Evolutionary conservation across 2,329 filamentous ascomycete genomes (phyloP), one percentile per base, ranked within the genome.

Genomic region (Epichloe sibirici): DNA sequence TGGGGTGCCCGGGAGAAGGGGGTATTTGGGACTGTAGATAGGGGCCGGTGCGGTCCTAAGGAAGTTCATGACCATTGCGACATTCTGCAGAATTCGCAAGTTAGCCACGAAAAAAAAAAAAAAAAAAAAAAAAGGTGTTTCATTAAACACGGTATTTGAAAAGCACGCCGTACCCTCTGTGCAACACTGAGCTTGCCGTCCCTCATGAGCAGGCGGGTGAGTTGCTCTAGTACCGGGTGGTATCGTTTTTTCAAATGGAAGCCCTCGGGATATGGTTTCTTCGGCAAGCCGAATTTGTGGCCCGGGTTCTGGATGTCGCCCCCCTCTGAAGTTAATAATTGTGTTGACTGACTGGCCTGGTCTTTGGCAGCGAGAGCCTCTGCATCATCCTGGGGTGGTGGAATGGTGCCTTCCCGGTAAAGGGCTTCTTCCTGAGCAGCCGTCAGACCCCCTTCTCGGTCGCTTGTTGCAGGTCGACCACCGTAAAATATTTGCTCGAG

Each of bases 151-250:
- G 8, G 28, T 31, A 11, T 31, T 31, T 11, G 3, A 15, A 13
- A 39, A 48, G 13, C 23, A 17, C 17, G 39, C 12, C 34, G 5
- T 76, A 95, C 90, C 73, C 83, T 82, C 69, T 98, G 89, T n/a
- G 93, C 93, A 67, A 81, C 78, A 64, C 85, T 86, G 66, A 95
- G 81, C 74, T 96, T 94, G 61, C 93, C 93, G 69, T 97, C 81
- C 61, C 77, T 76, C 91, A 97, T 98, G 57, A 98, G 71, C 60
- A 95, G 75, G 66, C 90, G 90, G 17, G 90, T 95, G 61, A 97
- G 77, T 72, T 96, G 93, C 58, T 85, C 75, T 47, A 97, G 75
- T 7, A 96, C 77, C 2, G 88, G 82, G 65, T 96, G 86, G 65
- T 97, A 95, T 62, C 93, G 82, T 65, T 88, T 76, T 69, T 90